These are phyloP conservation scores for Aspergillus eucalypticola DNA, from an alignment of 2,329 filamentous ascomycete genomes.

Conservation along the genomic window DNA sequence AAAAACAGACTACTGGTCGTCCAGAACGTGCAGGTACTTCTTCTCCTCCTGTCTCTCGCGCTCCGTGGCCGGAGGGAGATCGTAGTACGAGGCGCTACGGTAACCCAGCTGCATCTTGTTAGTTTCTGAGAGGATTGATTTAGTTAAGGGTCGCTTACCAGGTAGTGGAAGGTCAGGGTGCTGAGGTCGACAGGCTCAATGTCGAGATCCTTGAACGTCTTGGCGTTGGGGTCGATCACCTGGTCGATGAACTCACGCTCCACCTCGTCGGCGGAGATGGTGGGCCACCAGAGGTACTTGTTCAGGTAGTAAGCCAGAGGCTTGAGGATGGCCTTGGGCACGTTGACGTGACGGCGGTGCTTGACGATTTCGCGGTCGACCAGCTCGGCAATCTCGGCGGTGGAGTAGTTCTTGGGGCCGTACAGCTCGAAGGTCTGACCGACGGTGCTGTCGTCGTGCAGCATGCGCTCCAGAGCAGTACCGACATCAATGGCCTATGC, in stretches of 20 bases:
- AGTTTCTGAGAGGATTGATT: slow-evolving; percentile 1
- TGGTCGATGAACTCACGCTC: slow-evolving; percentile 94
- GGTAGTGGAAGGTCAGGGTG: slow-evolving; percentile 87
- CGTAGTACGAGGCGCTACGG: slow-evolving; percentile 84
- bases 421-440: slow-evolving; percentile 92
- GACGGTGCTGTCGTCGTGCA: slow-evolving; percentile 85
- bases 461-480: slow-evolving; percentile 82
- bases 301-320: slow-evolving; percentile 74
- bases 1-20: slow-evolving; percentile 67
- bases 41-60: slow-evolving; percentile 92
- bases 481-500: slow-evolving; percentile 82
- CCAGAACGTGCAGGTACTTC: slow-evolving; percentile 93
- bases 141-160: slow-evolving; percentile 60
- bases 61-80: slow-evolving; percentile 91
- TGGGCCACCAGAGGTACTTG: slow-evolving; percentile 84
- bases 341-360: slow-evolving; percentile 83
- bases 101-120: slow-evolving; percentile 70
- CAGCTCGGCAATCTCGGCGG: slow-evolving; percentile 79
- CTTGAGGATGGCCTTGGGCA: slow-evolving; percentile 79
- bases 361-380: slow-evolving; percentile 94
- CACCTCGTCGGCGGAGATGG: slow-evolving; percentile 78
- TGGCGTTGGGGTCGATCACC: slow-evolving; percentile 82
- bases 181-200: slow-evolving; percentile 86
- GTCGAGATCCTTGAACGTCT: slow-evolving; percentile 91
- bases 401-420: slow-evolving; percentile 89